These are phyloP conservation scores for Candida ficus DNA, from an alignment of 805 yeast genomes.

Conservation along the genomic window DNA sequence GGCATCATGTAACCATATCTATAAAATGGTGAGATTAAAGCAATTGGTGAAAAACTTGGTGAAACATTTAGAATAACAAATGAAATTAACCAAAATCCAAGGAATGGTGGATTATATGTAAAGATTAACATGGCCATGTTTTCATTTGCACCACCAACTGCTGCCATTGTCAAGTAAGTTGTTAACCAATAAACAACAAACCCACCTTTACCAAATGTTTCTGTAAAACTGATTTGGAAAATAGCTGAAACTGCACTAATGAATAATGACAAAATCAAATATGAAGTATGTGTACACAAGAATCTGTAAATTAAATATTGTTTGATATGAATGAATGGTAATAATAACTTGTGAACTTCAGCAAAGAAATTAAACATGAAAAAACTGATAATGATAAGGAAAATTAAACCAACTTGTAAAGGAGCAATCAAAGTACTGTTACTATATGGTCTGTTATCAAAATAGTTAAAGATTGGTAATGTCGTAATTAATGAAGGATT, in stretches of 20 bases:
- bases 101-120: constrained; percentile 51
- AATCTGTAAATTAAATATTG: constrained; percentile 52
- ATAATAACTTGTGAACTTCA: constrained; percentile 46
- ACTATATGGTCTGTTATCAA: constrained; percentile 47
- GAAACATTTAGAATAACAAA: constrained; percentile 69
- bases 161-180: constrained; percentile 62
- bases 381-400: constrained; percentile 64
- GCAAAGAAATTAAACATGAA: constrained; percentile 60
- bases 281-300: constrained; percentile 44
- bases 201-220: constrained; percentile 61
- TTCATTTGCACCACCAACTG: constrained; percentile 75
- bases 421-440: constrained; percentile 57
- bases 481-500: constrained; percentile 24
- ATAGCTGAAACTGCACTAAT: constrained; percentile 60
- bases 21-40: constrained; percentile 49
- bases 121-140: constrained; percentile 49
- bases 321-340: constrained; percentile 36
- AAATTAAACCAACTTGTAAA: constrained; percentile 70
- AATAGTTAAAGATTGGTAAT: constrained; percentile 31
- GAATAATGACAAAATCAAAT: constrained; percentile 51
- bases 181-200: constrained; percentile 73
- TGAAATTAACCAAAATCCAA: constrained; percentile 67
- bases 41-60: constrained; percentile 64
- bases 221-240: constrained; percentile 56
- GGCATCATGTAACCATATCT: constrained; percentile 68